Percentiles rank a stretch among this genome's conserved stretches.
These are phyloP conservation scores for Populus euphratica DNA, from an alignment of 345 rosid genomes.

Conservation along the genomic window DNA sequence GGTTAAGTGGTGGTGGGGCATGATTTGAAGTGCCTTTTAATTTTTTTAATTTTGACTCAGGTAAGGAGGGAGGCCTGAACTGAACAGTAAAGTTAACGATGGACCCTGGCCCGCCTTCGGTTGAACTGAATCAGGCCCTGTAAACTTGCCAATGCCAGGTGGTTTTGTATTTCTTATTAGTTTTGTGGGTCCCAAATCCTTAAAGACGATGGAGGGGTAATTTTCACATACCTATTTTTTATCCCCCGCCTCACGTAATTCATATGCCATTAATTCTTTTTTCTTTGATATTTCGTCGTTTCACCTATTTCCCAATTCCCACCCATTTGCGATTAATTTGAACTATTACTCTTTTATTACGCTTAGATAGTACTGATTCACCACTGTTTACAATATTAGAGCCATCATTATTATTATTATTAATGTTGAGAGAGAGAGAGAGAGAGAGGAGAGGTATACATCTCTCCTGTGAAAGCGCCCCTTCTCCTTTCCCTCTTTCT, in stretches of 20 bases:
- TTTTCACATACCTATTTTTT: neutral
- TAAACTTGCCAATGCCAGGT: neutral
- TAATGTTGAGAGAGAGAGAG: neutral
- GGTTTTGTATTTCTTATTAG: neutral
- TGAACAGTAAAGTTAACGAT: neutral
- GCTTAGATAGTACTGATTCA: neutral
- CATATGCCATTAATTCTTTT: no score
- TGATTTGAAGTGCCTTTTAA: neutral
- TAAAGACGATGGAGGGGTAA: neutral
- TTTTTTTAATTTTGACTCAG: neutral
- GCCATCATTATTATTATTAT: neutral
- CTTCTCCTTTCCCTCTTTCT: neutral
- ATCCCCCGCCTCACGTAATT: no score
- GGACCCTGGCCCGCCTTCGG: neutral
- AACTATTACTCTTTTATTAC: neutral
- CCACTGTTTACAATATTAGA: neutral
- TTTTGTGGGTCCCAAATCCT: neutral
- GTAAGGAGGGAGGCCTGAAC: neutral
- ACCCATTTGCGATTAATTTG: neutral
- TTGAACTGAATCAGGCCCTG: neutral
- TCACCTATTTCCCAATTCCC: neutral
- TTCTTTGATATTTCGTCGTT: neutral
- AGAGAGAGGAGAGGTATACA: neutral
- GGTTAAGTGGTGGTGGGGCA: neutral
- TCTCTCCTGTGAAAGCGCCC: neutral